Percentiles rank a stretch among this genome's conserved stretches.
These are phyloP conservation scores for Botrytis byssoidea DNA, from an alignment of 2,329 filamentous ascomycete species.

Conservation along the genomic window DNA sequence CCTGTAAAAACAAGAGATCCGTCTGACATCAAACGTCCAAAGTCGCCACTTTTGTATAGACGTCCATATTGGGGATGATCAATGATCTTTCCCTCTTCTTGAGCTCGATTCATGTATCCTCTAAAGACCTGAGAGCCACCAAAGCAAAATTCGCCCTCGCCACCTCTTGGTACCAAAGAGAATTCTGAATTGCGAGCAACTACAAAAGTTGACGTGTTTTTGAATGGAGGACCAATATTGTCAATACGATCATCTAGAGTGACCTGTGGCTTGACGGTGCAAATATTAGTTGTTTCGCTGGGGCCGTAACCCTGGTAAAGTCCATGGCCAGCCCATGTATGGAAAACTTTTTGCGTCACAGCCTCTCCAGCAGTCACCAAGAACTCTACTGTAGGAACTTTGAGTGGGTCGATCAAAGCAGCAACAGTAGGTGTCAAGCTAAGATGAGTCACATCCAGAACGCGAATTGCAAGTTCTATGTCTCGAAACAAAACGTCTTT, in stretches of 20 bases:
- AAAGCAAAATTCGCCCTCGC: constrained; percentile 81
- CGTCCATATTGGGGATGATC: constrained; percentile 66
- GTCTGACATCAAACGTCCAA: constrained; percentile 75
- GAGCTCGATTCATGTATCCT: constrained; percentile 67
- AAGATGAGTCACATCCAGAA: constrained; percentile 69
- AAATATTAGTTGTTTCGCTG: constrained; percentile 86
- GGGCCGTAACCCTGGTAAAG: constrained; percentile 83
- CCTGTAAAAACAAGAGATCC: constrained; percentile 72
- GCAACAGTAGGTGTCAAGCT: constrained; percentile 86
- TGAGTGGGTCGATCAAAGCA: constrained; percentile 64
- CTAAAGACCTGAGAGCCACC: constrained; percentile 77
- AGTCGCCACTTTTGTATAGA: constrained; percentile 79
- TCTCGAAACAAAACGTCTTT: constrained; percentile 75
- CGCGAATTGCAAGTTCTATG: constrained; percentile 64
- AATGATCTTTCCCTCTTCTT: constrained; percentile 67
- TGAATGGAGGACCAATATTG: constrained; percentile 73
- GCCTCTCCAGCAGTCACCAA: constrained; percentile 80
- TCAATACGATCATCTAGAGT: constrained; percentile 57
- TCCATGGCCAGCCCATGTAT: constrained; percentile 63
- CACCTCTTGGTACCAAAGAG: constrained; percentile 63
- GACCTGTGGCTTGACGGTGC: constrained; percentile 67
- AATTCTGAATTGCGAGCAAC: constrained; percentile 45
- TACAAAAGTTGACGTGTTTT: constrained; percentile 65
- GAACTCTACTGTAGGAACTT: constrained; percentile 70
- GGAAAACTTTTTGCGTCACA: constrained; percentile 68